Evolutionary conservation across 169 alveolate species (phyloP).

Genomic region (Eimeria falciformis): DNA sequence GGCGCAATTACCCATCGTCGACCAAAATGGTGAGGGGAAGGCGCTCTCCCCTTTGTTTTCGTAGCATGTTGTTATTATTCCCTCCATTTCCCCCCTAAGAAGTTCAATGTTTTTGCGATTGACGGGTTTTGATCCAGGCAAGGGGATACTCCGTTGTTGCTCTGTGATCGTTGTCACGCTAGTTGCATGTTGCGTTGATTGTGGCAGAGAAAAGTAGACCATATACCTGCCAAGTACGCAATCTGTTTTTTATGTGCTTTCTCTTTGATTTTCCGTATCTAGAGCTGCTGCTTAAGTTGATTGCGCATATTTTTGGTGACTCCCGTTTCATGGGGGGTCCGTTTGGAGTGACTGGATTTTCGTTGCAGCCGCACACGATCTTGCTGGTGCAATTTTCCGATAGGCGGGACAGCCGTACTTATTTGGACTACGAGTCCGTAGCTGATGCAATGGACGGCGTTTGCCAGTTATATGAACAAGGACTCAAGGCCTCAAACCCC

Average conservation of each 20-base stretch:
- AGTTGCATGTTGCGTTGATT: background rate
- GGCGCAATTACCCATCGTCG: too few relatives aligned
- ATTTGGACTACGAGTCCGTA: conserved; percentile 45
- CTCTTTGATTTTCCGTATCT: background rate
- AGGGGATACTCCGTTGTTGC: too few relatives aligned
- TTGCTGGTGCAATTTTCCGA: conserved; percentile 61
- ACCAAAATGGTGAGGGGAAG: too few relatives aligned
- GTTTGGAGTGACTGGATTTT: background rate
- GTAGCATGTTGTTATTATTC: too few relatives aligned
- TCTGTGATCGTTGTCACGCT: too few relatives aligned
- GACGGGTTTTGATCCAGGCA: too few relatives aligned
- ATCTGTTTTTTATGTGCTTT: too few relatives aligned
- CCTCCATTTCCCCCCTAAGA: too few relatives aligned
- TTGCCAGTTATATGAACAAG: conserved; percentile 70
- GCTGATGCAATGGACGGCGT: conserved; percentile 64
- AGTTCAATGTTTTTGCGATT: too few relatives aligned
- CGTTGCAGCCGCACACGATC: conserved; percentile 54
- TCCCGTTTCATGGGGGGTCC: background rate
- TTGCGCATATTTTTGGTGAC: background rate
- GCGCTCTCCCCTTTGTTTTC: too few relatives aligned
- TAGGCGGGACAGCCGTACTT: conserved; percentile 34
- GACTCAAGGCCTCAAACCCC: conserved; percentile 62
- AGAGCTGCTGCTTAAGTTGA: background rate
- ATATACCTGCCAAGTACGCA: too few relatives aligned
- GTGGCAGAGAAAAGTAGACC: background rate